Conservation (phyloP, 2,329 filamentous ascomycete species). For the Scedosporium minutisporum region DNA sequence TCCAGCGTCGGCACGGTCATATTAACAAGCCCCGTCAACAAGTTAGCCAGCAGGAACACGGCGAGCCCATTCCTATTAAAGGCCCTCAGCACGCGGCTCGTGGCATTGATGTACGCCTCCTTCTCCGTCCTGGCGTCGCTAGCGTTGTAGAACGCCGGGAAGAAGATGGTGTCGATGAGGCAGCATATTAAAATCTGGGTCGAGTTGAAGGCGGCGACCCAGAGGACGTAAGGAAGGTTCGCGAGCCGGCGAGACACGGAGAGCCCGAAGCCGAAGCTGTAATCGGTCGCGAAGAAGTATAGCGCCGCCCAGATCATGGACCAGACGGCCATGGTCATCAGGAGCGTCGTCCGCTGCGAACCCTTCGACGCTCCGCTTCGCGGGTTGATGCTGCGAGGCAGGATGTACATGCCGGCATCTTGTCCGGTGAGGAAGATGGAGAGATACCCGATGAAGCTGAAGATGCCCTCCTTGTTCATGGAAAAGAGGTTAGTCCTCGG, state of each 20-base stretch:
- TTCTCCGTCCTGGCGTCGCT: constrained; percentile 46
- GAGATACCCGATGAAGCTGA: constrained; percentile 87
- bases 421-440: constrained; percentile 90
- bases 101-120: constrained; percentile 57
- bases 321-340: constrained; percentile 56
- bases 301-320: constrained; percentile 58
- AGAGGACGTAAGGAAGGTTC: constrained; percentile 87
- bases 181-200: constrained; percentile 73
- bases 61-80: constrained; percentile 84
- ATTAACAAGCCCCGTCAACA: constrained; percentile 84
- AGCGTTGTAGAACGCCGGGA: constrained; percentile 60
- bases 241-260: constrained; percentile 80
- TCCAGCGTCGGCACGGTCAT: constrained; percentile 76
- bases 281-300: constrained; percentile 60
- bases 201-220: constrained; percentile 86
- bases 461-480: constrained; percentile 91
- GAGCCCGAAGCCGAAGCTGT: constrained; percentile 60
- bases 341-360: constrained; percentile 44
- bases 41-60: constrained; percentile 78
- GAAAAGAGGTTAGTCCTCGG: constrained; percentile 71
- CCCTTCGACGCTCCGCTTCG: constrained; percentile 29
- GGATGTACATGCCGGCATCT: constrained; percentile 67
- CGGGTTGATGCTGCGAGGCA: constrained; percentile 48
- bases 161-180: constrained; percentile 66
- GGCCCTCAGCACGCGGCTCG: constrained; percentile 69